Conservation (phyloP, 306 rosid species). For the Prunus dulcis region DNA sequence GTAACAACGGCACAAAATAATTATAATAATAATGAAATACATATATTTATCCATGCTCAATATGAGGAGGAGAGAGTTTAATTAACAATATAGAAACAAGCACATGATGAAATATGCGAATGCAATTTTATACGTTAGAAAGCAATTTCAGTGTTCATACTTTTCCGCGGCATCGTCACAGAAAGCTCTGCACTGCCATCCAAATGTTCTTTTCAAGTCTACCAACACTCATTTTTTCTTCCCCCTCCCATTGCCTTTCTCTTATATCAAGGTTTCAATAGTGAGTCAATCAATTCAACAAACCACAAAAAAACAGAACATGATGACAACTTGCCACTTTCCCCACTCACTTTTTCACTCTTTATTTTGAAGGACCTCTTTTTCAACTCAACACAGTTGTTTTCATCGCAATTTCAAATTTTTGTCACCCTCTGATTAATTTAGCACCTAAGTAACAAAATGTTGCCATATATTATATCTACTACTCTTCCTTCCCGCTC, state of each 20-base stretch:
- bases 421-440: conserved; percentile 13
- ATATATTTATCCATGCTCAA: too few species aligned
- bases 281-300: conserved; percentile 40
- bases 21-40: neutral
- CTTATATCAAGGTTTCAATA: conserved; percentile 47
- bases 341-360: conserved; percentile 31
- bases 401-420: conserved; percentile 4
- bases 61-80: too few species aligned
- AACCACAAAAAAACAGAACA: conserved; percentile 23
- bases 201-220: conserved; percentile 1
- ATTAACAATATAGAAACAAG: too few species aligned
- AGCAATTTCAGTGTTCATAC: conserved; percentile 26
- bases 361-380: conserved; percentile 37
- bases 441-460: conserved; percentile 27
- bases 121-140: conserved; percentile 16
- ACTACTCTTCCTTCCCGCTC: neutral
- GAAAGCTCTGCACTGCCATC: conserved; percentile 9
- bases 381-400: conserved; percentile 38
- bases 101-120: neutral
- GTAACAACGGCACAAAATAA: too few species aligned
- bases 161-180: conserved; percentile 40
- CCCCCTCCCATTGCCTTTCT: conserved; percentile 26
- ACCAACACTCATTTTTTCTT: conserved; percentile 1
- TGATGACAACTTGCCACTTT: conserved; percentile 56
- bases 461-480: neutral